Conservation (phyloP, 441 rosid genomes). For the Syzygium malaccense region DNA sequence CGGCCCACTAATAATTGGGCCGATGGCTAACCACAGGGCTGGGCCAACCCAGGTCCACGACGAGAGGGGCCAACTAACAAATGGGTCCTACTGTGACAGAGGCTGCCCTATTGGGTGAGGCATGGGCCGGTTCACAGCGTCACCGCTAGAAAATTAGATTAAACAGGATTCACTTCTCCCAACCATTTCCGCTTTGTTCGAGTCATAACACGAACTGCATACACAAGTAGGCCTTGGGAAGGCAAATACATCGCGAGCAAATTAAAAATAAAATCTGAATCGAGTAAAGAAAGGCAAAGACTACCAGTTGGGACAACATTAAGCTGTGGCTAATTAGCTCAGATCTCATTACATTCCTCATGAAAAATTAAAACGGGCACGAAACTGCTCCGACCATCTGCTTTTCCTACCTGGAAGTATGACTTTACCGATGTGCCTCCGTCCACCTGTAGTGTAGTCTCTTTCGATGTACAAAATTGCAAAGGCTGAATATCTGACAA, state of each 20-base stretch:
- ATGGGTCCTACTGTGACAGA: neutral
- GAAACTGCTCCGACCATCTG: neutral
- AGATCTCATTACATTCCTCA: neutral
- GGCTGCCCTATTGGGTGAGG: neutral
- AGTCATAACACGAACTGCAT: neutral
- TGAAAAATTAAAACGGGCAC: neutral
- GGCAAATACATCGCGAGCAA: neutral
- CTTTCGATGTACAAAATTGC: neutral
- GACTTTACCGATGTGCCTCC: constrained; percentile 9
- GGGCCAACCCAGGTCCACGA: neutral
- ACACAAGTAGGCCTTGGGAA: neutral
- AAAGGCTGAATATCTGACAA: neutral
- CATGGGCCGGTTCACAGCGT: neutral
- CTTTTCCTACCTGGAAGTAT: neutral
- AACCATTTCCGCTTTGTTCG: neutral
- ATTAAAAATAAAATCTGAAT: neutral
- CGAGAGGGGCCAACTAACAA: neutral
- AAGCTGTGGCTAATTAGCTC: neutral
- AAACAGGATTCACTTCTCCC: neutral
- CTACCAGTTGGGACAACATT: neutral
- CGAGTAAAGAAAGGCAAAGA: neutral
- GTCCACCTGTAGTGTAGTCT: constrained; percentile 4
- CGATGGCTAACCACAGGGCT: neutral
- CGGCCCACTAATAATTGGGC: neutral
- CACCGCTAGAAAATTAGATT: neutral